These are phyloP conservation scores for Thyridium curvatum DNA, from an alignment of 2,329 filamentous ascomycete genomes.

Conservation along the genomic window DNA sequence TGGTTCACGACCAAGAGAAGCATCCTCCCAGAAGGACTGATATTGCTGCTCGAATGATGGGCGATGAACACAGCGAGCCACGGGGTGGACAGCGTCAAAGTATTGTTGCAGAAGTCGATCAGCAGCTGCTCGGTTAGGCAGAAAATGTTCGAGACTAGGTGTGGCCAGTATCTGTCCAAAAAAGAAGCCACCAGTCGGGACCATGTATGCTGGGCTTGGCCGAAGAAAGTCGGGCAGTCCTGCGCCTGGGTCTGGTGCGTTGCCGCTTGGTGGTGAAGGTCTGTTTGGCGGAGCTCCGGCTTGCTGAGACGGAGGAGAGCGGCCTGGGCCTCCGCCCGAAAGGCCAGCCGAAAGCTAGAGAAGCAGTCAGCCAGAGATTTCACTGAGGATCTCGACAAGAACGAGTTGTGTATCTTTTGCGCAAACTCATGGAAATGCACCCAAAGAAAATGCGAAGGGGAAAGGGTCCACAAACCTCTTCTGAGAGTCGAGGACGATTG, in stretches of 20 bases:
- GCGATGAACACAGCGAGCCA: conserved; percentile 62
- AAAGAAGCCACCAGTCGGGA: conserved; percentile 61
- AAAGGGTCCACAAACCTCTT: conserved; percentile 49
- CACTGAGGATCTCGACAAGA: too few species aligned
- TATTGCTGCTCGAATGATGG: conserved; percentile 63
- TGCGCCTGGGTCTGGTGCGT: too few species aligned
- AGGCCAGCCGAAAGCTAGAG: neutral
- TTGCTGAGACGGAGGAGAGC: neutral
- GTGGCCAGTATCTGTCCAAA: conserved; percentile 47
- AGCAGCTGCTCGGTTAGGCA: conserved; percentile 51
- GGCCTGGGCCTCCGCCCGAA: conserved; percentile 11
- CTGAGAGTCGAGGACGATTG: conserved; percentile 61
- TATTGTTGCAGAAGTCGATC: conserved; percentile 62
- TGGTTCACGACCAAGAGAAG: conserved; percentile 54
- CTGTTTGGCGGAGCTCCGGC: too few species aligned
- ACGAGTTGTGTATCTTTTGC: too few species aligned
- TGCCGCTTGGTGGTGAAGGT: conserved; percentile 6
- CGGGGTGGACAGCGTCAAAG: conserved; percentile 59
- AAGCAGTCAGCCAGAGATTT: too few species aligned
- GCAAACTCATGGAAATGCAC: too few species aligned
- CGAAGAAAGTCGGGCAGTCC: conserved; percentile 48
- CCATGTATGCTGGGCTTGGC: conserved; percentile 60
- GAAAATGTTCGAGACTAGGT: conserved; percentile 47
- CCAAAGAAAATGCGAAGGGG: neutral
- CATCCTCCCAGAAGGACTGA: conserved; percentile 56